Evolutionary conservation across 257 asterid genomes (phyloP).

Genomic region (Cinchona pubescens): DNA sequence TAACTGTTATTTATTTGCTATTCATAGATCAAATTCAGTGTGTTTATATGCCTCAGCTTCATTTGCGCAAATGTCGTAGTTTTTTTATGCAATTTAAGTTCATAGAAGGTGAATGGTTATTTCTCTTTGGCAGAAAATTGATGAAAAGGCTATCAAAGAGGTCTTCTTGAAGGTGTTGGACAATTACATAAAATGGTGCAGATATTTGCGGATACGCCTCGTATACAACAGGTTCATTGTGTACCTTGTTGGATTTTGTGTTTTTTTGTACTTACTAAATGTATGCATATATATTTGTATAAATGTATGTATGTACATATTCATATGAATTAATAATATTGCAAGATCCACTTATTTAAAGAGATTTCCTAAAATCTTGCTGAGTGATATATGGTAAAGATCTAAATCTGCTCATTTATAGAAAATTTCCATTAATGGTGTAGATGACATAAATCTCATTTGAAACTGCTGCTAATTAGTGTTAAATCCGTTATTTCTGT

Average conservation of each 20-base stretch:
- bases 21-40: neutral
- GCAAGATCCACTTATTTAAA: neutral
- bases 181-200: conserved; percentile 97
- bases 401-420: neutral
- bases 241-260: conserved; percentile 15
- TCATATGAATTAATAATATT: too few species aligned
- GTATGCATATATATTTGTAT: too few species aligned
- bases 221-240: conserved; percentile 80
- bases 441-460: neutral
- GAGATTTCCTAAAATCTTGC: neutral
- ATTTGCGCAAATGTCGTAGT: neutral
- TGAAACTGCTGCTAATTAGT: conserved; percentile 23
- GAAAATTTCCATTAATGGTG: neutral
- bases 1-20: neutral
- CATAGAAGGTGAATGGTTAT: conserved; percentile 10
- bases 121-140: conserved; percentile 63
- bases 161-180: conserved; percentile 93
- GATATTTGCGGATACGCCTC: conserved; percentile 72
- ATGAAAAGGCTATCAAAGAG: conserved; percentile 79
- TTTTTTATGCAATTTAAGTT: neutral
- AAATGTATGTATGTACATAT: neutral
- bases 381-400: neutral
- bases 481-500: conserved; percentile 16
- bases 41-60: neutral
- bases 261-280: neutral